Percentiles rank a stretch among this genome's conserved stretches.
These are phyloP conservation scores for Talaromyces rugulosus DNA, from an alignment of 2,329 filamentous ascomycete species.

Conservation along the genomic window DNA sequence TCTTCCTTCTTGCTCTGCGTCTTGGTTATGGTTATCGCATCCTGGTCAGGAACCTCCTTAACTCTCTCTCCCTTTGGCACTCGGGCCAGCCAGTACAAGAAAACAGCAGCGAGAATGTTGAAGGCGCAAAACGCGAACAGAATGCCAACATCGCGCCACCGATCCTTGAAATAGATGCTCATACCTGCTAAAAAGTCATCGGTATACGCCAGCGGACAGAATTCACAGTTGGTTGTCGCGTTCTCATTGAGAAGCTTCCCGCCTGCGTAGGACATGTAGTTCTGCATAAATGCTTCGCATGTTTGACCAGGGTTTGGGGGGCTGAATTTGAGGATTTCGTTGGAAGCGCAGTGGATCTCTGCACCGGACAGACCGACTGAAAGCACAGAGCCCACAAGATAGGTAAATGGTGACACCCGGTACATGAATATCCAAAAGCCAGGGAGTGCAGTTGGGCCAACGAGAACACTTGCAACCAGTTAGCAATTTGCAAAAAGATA, in stretches of 20 bases:
- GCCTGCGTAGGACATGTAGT: conserved; percentile 48
- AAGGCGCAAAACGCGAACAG: conserved; percentile 51
- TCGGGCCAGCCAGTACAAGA: conserved; percentile 51
- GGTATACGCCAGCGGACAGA: conserved; percentile 29
- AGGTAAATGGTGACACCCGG: conserved; percentile 62
- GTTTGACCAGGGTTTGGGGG: conserved; percentile 57
- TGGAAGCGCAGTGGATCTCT: conserved; percentile 29
- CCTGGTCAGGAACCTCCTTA: conserved; percentile 7
- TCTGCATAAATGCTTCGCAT: conserved; percentile 59
- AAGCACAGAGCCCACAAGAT: conserved; percentile 44
- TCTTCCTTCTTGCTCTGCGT: neutral
- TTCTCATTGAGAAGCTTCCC: conserved; percentile 62
- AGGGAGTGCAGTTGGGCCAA: conserved; percentile 55
- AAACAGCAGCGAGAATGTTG: conserved; percentile 48
- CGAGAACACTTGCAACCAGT: conserved; percentile 50
- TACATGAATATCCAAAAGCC: conserved; percentile 80
- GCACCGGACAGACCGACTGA: conserved; percentile 30
- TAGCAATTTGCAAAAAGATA: neutral
- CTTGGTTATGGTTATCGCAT: neutral
- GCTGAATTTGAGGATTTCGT: conserved; percentile 30
- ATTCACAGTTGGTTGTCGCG: conserved; percentile 57
- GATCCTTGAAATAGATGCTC: conserved; percentile 39
- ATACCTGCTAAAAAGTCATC: conserved; percentile 50
- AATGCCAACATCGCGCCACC: conserved; percentile 54
- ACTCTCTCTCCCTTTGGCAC: conserved; percentile 35